Percentiles rank a stretch among this genome's conserved stretches.
Conservation (phyloP, 1,284 basidiomycete genomes). For the Fomes fomentarius region DNA sequence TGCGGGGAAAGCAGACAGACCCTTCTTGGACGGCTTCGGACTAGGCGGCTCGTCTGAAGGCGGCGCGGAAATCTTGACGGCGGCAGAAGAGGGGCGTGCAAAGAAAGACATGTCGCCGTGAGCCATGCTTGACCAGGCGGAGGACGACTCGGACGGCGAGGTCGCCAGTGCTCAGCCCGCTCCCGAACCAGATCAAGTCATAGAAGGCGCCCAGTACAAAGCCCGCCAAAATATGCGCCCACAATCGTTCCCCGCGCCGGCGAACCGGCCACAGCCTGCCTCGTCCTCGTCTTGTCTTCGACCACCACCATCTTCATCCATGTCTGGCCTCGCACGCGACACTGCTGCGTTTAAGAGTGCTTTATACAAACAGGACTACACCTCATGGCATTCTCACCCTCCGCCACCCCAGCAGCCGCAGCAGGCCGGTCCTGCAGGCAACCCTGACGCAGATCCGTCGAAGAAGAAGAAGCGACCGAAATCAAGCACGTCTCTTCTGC, state of each 20-base stretch:
- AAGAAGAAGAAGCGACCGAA: conserved; percentile 72
- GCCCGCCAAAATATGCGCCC: conserved; percentile 3
- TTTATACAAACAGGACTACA: conserved; percentile 63
- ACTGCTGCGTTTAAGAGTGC: conserved; percentile 67
- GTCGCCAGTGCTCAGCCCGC: neutral
- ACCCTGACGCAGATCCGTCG: conserved; percentile 32
- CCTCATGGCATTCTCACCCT: conserved; percentile 74
- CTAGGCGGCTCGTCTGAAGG: conserved; percentile 40
- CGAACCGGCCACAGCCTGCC: neutral
- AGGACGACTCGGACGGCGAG: too few relatives aligned
- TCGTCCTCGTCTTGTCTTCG: neutral
- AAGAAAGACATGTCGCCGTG: conserved; percentile 44
- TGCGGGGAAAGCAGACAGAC: conserved; percentile 32
- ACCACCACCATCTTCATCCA: conserved; percentile 32
- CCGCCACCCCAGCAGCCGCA: conserved; percentile 38
- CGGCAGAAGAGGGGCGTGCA: conserved; percentile 52
- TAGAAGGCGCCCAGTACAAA: neutral
- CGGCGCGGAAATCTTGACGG: conserved; percentile 61
- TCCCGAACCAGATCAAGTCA: neutral
- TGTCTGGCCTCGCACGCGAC: conserved; percentile 69
- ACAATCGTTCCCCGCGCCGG: neutral
- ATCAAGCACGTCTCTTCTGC: conserved; percentile 51
- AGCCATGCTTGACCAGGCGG: conserved; percentile 33
- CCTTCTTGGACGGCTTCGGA: conserved; percentile 43
- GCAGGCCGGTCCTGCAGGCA: conserved; percentile 11